Conservation (phyloP, 768 basidiomycete species). For the Pulveroboletus sp. region DNA sequence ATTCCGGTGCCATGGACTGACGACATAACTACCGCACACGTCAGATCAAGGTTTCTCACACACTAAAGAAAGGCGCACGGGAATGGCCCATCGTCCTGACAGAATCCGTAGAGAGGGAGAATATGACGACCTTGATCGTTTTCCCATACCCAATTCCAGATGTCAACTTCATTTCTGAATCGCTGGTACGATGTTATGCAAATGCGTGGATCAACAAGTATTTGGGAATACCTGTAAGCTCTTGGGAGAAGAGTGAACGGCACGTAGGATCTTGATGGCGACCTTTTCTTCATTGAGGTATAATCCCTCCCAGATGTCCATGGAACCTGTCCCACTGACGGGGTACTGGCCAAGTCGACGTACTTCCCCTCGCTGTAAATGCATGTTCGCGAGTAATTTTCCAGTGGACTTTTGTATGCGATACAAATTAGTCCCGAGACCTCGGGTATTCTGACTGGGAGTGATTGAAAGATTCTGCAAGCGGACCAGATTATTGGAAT, state of each 20-base stretch:
- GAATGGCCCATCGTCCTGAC: slow-evolving; percentile 52
- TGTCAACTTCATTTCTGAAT: slow-evolving; percentile 48
- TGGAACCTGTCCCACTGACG: slow-evolving; percentile 46
- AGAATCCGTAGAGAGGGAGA: slow-evolving; percentile 55
- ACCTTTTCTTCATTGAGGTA: slow-evolving; percentile 53
- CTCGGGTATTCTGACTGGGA: slow-evolving; percentile 31
- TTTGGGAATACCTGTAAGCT: slow-evolving; percentile 36
- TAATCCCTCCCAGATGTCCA: slow-evolving; percentile 53
- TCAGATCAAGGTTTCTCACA: slow-evolving; percentile 1
- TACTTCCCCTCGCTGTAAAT: slow-evolving; percentile 52
- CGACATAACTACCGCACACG: slow-evolving; percentile 41
- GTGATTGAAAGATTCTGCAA: slow-evolving; percentile 19
- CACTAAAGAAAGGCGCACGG: slow-evolving; percentile 34
- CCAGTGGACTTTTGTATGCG: slow-evolving; percentile 44
- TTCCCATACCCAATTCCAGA: slow-evolving; percentile 53
- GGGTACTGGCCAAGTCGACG: slow-evolving; percentile 44
- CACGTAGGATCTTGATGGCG: slow-evolving; percentile 52
- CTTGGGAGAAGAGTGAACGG: slow-evolving; percentile 44
- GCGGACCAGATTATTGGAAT: slow-evolving; percentile 13
- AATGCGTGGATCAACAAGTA: neutral
- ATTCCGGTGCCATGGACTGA: slow-evolving; percentile 54
- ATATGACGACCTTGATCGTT: slow-evolving; percentile 47
- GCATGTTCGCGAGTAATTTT: slow-evolving; percentile 44
- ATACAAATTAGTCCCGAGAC: slow-evolving; percentile 47
- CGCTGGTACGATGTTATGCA: slow-evolving; percentile 31